Conservation (phyloP, 345 rosid genomes). For the Moricandia moricandioides region DNA sequence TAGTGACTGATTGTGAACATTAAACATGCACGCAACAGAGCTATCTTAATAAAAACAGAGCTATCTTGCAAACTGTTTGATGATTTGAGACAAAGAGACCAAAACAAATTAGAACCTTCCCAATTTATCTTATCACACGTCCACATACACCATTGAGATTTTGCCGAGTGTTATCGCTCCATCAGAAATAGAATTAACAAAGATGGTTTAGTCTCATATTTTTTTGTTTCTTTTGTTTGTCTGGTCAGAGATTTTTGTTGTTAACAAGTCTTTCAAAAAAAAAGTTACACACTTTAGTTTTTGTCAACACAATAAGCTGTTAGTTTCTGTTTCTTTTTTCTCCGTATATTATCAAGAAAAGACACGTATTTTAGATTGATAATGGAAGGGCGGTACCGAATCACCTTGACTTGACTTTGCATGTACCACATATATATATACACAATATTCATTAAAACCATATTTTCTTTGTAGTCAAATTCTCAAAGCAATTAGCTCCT, state of each 20-base stretch:
- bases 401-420: conserved; percentile 34
- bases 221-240: neutral
- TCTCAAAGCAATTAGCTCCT: conserved; percentile 12
- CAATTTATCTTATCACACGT: conserved; percentile 10
- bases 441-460: conserved; percentile 21
- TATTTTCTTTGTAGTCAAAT: neutral
- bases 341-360: conserved; percentile 20
- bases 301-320: conserved; percentile 32
- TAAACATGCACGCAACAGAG: conserved; percentile 25
- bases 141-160: neutral
- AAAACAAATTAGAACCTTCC: conserved; percentile 36
- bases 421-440: conserved; percentile 13
- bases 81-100: conserved; percentile 39
- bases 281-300: neutral
- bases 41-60: neutral
- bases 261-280: neutral
- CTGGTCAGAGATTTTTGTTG: neutral
- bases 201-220: conserved; percentile 16
- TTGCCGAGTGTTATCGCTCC: neutral
- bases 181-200: neutral
- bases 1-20: neutral
- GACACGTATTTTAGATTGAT: neutral
- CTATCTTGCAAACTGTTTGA: conserved; percentile 29
- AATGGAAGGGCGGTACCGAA: conserved; percentile 73
- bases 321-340: conserved; percentile 1